Base-by-base conservation (phyloP, 2,329 filamentous ascomycete species). In the Fusarium miscanthi region DNA sequence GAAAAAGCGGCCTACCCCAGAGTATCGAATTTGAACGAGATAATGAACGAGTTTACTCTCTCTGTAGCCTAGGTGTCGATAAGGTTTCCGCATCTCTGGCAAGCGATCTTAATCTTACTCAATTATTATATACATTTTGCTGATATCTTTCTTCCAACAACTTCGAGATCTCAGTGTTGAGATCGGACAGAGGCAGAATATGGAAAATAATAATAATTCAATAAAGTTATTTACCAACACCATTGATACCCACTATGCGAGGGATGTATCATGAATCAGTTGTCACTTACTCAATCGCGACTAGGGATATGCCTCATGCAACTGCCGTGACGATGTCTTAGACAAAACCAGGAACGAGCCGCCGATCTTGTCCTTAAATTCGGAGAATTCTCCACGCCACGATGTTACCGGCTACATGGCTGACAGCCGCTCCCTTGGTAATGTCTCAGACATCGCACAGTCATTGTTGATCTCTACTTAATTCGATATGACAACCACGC, bases 141-240 rank as follows among this genome's bases (percentile, higher is more conserved):
- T 14, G 11, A 33, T 13, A 33, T 33, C 12, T 4, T 31, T 31
- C 30, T 33, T 33, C 31, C 13, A 33, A 13, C 6, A 33, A 33
- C 12, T 12, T 13, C 13, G 12, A 33, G 31, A 2, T 33, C 8
- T 16, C 13, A 33, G 13, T 33, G 13, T 33, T 33, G 1, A 33
- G 14, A 14, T 33, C 5, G 13, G 13, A 33, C 14, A 33, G 6
- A 33, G 7, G 13, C 13, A 14, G 13, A 1, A 33, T 6, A 8
- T 31, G 13, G 5, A 33, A 6, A 33, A 33, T 6, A 33, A 11
- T 0, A 21, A 3, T 21, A 7, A 16, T 9, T 5, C 0, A 3
- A 27, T 2, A 3, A 3, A 30, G 19, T 7, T 12, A 17, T 19
- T 5, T 5, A 8, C 14, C 7, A 12, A 17, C 8, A 4, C n/a